Evolutionary conservation across 148 eudicot species (phyloP), one percentile per base, ranked within the genome.

Genomic region (Camellia granthamiana): DNA sequence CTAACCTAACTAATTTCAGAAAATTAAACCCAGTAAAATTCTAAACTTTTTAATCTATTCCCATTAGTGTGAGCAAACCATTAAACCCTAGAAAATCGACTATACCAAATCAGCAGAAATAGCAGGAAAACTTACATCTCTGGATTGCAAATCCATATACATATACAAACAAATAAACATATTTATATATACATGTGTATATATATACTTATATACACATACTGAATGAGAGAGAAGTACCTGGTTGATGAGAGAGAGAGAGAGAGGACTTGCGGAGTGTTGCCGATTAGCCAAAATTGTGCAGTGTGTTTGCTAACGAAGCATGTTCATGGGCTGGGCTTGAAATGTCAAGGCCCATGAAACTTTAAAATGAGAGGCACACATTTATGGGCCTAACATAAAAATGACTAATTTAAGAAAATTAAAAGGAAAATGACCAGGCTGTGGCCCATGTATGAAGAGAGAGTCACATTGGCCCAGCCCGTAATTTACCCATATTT

Each of bases 311-410:
- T 30, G 1, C 30, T 23, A 23, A 23, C 30, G 30, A 23, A 47
- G 51, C 16, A 38, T 9, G 7, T 59, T 75, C 52, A 43, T 59
- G 77, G 77, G 77, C 77, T 59, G 77, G 77, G 67, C 67, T 59
- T 75, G 30, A 23, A 23, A 23, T 23, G 30, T 23, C 30, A 23
- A 23, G 30, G 30, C 30, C 30, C 30, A 23, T 23, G 30, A 23
- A 23, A 23, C 30, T 23, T 23, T 23, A 23, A 23, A 23, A 23
- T 23, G 30, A 23, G 30, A 23, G 30, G 30, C 30, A 23, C 30
- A 23, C 0, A 23, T 23, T 23, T 23, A 23, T 23, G 30, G 30
- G 30, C 30, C 30, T 23, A 23, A 23, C 30, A 23, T 23, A 23
- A 23, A 23, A 23, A 23, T 23, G 30, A 23, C 30, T 0, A 23